Base-by-base conservation (phyloP, 2,329 filamentous ascomycete species). In the Alternaria sp. region DNA sequence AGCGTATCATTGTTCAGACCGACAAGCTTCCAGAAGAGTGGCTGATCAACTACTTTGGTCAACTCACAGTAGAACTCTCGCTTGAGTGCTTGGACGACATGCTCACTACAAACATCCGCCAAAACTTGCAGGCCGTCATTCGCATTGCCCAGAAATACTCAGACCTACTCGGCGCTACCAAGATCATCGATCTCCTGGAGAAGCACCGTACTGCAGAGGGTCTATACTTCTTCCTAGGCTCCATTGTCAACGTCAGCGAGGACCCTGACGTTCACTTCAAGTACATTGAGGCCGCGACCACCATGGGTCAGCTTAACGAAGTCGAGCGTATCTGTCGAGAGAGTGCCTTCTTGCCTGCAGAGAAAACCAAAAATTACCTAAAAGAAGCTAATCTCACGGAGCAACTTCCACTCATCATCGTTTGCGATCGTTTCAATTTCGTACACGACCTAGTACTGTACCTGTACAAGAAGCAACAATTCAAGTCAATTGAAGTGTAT, bases 381-480 rank as follows among this genome's bases (percentile, higher is more conserved):
- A 99, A 99, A 82, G 96, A 99, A 78, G 94, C 95, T 54, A 90
- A 89, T 67, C 84, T 99, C 42, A 88, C 90, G 2, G 95, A 99
- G 79, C 94, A 97, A 81, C 85, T 99, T 41, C 95, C 95, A 41
- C 83, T 99, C 54, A 99, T 99, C 80, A 97, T 98, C 70, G 93
- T 99, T 58, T 99, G 96, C 80, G 95, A 99, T 76, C 92, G 94
- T n/a, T 97, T 96, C 86, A 96, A 98, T 82, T 97, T 99, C 74
- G 92, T 98, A 40, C 95, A 99, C 74, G 95, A 99, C 73, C 81
- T 99, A 73, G 92, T 99, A 42, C 86, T 99, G 23, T 97, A 95
- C 80, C 87, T 99, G 8, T 99, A 99, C 83, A 95, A 98, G 84
- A 96, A 96, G 80, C 94, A 99, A 80, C 94, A 98, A 76, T 99